Percentiles rank a stretch among this genome's conserved stretches.
Evolutionary conservation across 148 eudicot species (phyloP).

Genomic region (Dianthus caryophyllus): DNA sequence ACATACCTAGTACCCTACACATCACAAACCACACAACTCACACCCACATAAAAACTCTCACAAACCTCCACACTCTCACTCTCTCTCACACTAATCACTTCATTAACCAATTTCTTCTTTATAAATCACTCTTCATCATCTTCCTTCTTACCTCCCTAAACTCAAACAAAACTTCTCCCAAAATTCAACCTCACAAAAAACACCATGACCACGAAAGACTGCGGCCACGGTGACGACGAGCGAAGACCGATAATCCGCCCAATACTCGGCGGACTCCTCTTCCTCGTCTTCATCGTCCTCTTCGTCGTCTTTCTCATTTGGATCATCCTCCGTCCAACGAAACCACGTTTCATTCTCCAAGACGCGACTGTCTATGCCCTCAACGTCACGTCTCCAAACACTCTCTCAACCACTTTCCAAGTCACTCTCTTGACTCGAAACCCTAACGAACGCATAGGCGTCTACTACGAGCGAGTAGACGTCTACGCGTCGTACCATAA

Average conservation of each 20-base stretch:
- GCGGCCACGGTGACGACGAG: constrained; percentile 42
- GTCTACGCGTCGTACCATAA: constrained; percentile 34
- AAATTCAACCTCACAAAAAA: constrained; percentile 10
- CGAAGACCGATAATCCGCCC: constrained; percentile 8
- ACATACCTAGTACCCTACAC: constrained; percentile 2
- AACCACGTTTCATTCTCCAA: constrained; percentile 42
- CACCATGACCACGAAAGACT: constrained; percentile 38
- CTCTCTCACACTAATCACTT: background rate
- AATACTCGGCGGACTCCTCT: constrained; percentile 12
- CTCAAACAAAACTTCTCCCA: background rate
- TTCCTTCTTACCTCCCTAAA: background rate
- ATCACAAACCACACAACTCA: background rate
- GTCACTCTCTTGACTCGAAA: constrained; percentile 39
- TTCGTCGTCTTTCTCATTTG: constrained; percentile 34
- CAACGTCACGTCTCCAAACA: constrained; percentile 37
- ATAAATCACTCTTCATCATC: constrained; percentile 13
- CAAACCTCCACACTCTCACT: background rate
- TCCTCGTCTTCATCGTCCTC: constrained; percentile 28
- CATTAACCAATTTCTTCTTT: background rate
- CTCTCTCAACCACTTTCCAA: constrained; percentile 35
- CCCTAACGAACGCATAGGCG: constrained; percentile 40
- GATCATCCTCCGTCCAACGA: constrained; percentile 44
- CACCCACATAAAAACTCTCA: background rate
- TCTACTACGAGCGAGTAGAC: constrained; percentile 42
- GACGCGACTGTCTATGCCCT: constrained; percentile 46